Evolutionary conservation across 2,329 filamentous ascomycete species (phyloP), one percentile per base, ranked within the genome.

Genomic region (Epichloe scottii): DNA sequence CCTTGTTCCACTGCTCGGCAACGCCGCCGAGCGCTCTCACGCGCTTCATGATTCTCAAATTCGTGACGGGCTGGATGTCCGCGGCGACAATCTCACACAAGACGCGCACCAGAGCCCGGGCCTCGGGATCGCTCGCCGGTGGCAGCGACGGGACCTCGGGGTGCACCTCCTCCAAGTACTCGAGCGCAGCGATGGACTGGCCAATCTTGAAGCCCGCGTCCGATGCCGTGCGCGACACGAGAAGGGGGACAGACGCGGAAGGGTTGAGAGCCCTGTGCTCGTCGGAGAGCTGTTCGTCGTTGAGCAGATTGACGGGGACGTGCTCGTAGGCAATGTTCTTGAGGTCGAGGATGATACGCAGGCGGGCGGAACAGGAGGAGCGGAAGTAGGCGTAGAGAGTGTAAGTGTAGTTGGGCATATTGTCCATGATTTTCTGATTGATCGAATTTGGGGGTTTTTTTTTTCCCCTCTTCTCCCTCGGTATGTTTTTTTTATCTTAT

Each of bases 31-130:
- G 58, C 0, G 63, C 63, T 4, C 68, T 67, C 2, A 82, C 67
- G 0, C 70, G 68, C 45, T 72, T 70, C 56, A 79, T 67, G 38
- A 81, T 72, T 8, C 71, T 68, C 17, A 78, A 61, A 56, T 82
- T 82, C 1, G 79, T 81, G 1, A 79, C 70, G 5, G 81, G 80
- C 62, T 84, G 81, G 4, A 75, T 69, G 54, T 84, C 81, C 30
- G 69, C 67, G 5, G 71, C 70, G 30, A 84, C 64, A n/a, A 84
- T 76, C 48, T 67, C 60, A 4, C 73, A 71, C 8, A 85, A 64
- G 3, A 74, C 71, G 15, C 80, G 73, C 0, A 79, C 76, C 3
- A 64, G 60, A 0, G 79, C 78, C 17, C 80, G 70, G 0, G 56
- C 59, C 3, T 64, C 56, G 0, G 68, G 62, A 26, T 76, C 63